A percentile compares a stretch with the other conserved stretches of the same genome.
These are phyloP conservation scores for Diddensiella transvaalensis DNA, from an alignment of 805 yeast species.

Conservation along the genomic window DNA sequence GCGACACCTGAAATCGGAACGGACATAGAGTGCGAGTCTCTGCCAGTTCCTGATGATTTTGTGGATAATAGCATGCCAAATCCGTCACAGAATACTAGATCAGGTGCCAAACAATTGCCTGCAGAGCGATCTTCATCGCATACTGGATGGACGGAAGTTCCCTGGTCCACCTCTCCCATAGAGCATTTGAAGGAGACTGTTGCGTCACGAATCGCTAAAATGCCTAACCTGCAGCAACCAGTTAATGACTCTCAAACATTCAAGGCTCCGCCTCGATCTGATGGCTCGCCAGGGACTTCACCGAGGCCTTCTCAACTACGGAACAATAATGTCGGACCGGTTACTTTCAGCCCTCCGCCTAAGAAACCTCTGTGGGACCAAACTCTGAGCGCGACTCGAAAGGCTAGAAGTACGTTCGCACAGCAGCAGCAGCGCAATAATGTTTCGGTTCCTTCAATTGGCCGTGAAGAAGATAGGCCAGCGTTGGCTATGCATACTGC, in stretches of 20 bases:
- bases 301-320: not conserved
- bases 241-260: too few species aligned
- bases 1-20: not conserved
- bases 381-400: not conserved
- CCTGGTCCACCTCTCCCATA: conserved; percentile 23
- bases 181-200: conserved; percentile 16
- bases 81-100: not conserved
- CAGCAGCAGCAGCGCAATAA: not conserved
- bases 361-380: not conserved
- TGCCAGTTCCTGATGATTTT: not conserved
- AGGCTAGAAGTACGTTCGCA: not conserved
- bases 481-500: not conserved
- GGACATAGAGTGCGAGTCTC: not conserved
- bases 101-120: not conserved
- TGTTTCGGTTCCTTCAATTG: not conserved
- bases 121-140: not conserved
- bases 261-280: not conserved
- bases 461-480: not conserved
- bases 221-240: not conserved
- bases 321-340: not conserved
- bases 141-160: conserved; percentile 8
- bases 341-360: not conserved
- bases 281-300: not conserved
- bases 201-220: not conserved
- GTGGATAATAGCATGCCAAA: not conserved